A percentile compares a stretch with the other conserved stretches of the same genome.
phyloP scores from a whole-genome alignment of 192 early-diverging fungal genomes.

The Neocallimastix lanati region DNA sequence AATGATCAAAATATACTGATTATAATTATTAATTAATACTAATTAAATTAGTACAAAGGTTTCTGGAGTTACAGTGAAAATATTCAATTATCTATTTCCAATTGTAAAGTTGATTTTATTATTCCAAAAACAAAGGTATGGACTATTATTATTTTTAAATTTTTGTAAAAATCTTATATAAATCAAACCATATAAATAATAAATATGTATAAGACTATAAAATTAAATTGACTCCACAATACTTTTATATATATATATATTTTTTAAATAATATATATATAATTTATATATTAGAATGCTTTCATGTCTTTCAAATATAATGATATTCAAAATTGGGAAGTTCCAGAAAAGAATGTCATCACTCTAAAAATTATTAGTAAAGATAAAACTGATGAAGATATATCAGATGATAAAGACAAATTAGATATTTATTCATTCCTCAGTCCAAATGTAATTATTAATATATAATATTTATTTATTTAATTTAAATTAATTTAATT shows the following conservation, averaged over 20 bases:
- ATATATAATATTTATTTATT: too few relatives aligned
- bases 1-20: too few relatives aligned
- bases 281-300: too few relatives aligned
- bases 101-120: background rate
- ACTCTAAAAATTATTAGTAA: background rate
- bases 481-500: too few relatives aligned
- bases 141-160: too few relatives aligned
- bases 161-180: too few relatives aligned
- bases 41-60: background rate
- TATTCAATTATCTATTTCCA: background rate
- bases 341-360: background rate
- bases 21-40: too few relatives aligned
- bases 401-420: background rate
- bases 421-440: background rate
- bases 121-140: background rate
- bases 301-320: background rate
- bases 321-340: background rate
- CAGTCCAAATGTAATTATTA: background rate
- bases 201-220: too few relatives aligned
- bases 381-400: background rate
- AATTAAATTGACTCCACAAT: too few relatives aligned
- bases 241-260: too few relatives aligned
- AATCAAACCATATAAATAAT: too few relatives aligned
- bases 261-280: too few relatives aligned
- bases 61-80: background rate